Base-by-base conservation (phyloP, 306 rosid species). In the Cucurbita maxima region DNA sequence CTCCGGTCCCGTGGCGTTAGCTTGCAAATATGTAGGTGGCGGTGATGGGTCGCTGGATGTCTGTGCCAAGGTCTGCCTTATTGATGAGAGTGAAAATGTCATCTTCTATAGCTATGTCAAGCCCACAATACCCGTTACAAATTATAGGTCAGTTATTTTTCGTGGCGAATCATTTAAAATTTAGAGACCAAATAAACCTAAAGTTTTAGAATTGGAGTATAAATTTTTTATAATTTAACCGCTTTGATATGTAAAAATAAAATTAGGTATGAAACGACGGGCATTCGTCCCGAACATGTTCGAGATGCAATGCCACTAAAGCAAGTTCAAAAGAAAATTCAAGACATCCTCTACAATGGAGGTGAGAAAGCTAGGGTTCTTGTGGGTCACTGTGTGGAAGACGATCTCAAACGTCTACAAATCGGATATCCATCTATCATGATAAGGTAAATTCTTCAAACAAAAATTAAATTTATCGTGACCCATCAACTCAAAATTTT, bases 11-110 rank as follows among this genome's bases (percentile, higher is more conserved):
- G 89, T 95, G 72, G 99, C 97, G 75, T 81, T 95, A 48, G 92
- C 92, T 76, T 91, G 99, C 86, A 95, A 88, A 79, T 89, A 88
- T 96, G 97, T 95, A 37, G 99, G 97, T 2, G 99, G 99, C 78
- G 78, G 88, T 47, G 99, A 91, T 80, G 96, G 96, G 16, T 86
- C 96, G 58, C 68, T 95, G 0, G 97, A 95, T 76, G 75, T 95
- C 1, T 91, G 97, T 77, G 99, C 87, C 54, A 86, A 92, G 85
- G 82, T 95, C 41, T 95, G 97, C 87, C 82, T 95, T 62, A 82
- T 79, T 37, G 97, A 95, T 78, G 96, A 91, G 56, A 60, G 61
- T 6, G 99, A 95, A 62, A 95, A 86, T 80, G 81, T 95, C 52
- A 83, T 95, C 67, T 89, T 95, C 80, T 90, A 91, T 58, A 73